Evolutionary conservation across 306 rosid species (phyloP).

Genomic region (Canavalia ensiformis): DNA sequence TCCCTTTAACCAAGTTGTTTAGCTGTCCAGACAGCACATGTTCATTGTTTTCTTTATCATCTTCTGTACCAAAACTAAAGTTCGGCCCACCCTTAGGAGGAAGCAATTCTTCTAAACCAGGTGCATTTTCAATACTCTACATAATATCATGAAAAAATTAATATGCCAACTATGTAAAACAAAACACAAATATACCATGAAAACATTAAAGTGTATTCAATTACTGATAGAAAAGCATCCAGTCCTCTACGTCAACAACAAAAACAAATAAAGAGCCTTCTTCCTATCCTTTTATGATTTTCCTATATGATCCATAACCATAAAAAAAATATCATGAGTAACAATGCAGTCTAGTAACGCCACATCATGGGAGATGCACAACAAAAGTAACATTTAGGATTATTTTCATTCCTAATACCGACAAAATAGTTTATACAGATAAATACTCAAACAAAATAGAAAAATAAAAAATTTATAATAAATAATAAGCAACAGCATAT

Average conservation of each 20-base stretch:
- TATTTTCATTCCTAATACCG: too few relatives aligned
- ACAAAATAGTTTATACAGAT: too few relatives aligned
- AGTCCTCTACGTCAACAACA: conserved; percentile 16
- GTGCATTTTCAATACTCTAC: conserved; percentile 94
- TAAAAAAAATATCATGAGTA: conserved; percentile 4
- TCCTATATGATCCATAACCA: conserved; percentile 13
- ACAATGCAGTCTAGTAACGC: conserved; percentile 14
- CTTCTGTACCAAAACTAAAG: conserved; percentile 69
- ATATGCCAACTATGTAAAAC: conserved; percentile 19
- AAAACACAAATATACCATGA: not conserved
- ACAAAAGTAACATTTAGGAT: not conserved
- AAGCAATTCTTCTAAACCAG: conserved; percentile 96
- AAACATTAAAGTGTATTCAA: conserved; percentile 3
- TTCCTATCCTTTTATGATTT: conserved; percentile 10
- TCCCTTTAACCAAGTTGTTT: conserved; percentile 87
- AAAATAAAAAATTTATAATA: too few relatives aligned
- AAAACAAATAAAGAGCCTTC: conserved; percentile 2
- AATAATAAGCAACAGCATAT: too few relatives aligned
- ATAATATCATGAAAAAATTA: conserved; percentile 39
- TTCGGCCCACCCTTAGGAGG: conserved; percentile 93
- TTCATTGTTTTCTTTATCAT: conserved; percentile 68
- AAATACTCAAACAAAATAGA: too few relatives aligned
- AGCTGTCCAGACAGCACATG: conserved; percentile 78
- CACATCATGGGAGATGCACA: conserved; percentile 17
- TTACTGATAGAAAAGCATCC: conserved; percentile 10